phyloP scores from a whole-genome alignment of 1,284 basidiomycete genomes.

The Leccinum fallax region DNA sequence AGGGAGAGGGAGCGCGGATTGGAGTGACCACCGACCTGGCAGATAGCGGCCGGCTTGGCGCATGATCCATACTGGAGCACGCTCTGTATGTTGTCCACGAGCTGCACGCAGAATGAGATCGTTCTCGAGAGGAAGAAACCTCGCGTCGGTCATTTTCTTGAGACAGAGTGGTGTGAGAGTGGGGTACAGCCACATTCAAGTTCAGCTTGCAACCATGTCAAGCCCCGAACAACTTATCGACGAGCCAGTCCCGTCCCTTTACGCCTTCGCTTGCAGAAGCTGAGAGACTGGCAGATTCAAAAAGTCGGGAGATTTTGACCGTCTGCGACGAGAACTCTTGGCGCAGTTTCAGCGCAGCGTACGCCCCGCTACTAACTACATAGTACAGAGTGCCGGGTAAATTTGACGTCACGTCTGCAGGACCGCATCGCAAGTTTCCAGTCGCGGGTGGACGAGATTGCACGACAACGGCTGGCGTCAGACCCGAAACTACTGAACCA shows the following conservation, averaged over 20 bases:
- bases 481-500: slow-evolving; percentile 58
- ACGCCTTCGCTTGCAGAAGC: background rate
- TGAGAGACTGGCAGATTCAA: slow-evolving; percentile 57
- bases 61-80: slow-evolving; percentile 99
- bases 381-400: too few species aligned
- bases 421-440: slow-evolving; percentile 54
- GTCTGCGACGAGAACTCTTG: slow-evolving; percentile 65
- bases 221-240: slow-evolving; percentile 61
- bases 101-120: slow-evolving; percentile 91
- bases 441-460: slow-evolving; percentile 61
- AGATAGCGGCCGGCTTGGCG: slow-evolving; percentile 96
- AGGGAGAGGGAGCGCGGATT: background rate
- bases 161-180: too few species aligned
- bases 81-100: slow-evolving; percentile 82
- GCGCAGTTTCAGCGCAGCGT: slow-evolving; percentile 66
- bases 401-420: slow-evolving; percentile 35
- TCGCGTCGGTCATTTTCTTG: slow-evolving; percentile 31
- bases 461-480: slow-evolving; percentile 52
- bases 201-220: slow-evolving; percentile 34
- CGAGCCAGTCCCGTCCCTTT: slow-evolving; percentile 45
- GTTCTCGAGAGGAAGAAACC: slow-evolving; percentile 82
- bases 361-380: slow-evolving; percentile 28
- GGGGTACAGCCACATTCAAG: slow-evolving; percentile 21
- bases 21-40: slow-evolving; percentile 62
- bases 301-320: slow-evolving; percentile 78